A percentile compares a stretch with the other conserved stretches of the same genome.
Conservation (phyloP, 768 basidiomycete species). For the Holtermanniella nyarrowii region DNA sequence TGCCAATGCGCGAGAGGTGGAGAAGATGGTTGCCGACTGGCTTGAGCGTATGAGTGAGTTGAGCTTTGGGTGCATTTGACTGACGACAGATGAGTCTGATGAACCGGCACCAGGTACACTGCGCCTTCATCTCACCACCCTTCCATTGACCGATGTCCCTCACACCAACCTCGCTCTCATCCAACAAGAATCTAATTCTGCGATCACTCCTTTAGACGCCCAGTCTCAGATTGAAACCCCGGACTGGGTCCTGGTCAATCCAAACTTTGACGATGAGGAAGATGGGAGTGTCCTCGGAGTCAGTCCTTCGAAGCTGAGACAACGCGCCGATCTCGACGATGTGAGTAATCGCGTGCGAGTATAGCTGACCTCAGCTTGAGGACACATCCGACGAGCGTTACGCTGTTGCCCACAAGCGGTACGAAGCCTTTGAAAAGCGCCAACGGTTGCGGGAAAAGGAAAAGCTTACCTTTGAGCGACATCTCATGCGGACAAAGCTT, state of each 20-base stretch:
- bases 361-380: constrained; percentile 18
- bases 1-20: constrained; percentile 49
- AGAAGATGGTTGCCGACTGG: constrained; percentile 73
- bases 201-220: constrained; percentile 48
- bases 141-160: constrained; percentile 48
- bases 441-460: constrained; percentile 80
- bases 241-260: constrained; percentile 13
- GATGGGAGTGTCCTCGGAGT: constrained; percentile 48
- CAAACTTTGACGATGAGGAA: constrained; percentile 18
- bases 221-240: constrained; percentile 70
- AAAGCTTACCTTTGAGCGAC: constrained; percentile 81
- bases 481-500: constrained; percentile 79
- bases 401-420: constrained; percentile 71
- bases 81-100: constrained; percentile 56
- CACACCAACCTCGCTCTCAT: constrained; percentile 45
- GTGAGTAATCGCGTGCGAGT: neutral
- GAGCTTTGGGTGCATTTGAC: neutral
- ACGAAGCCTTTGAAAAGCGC: constrained; percentile 75
- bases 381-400: constrained; percentile 75
- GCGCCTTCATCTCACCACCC: constrained; percentile 63
- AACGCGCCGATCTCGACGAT: constrained; percentile 40
- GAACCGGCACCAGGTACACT: constrained; percentile 59
- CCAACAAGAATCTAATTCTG: constrained; percentile 33
- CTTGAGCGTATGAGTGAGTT: constrained; percentile 59
- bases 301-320: constrained; percentile 51